Evolutionary conservation across 1,139 yeast genomes (phyloP).

Genomic region (Geotrichum restrictum): DNA sequence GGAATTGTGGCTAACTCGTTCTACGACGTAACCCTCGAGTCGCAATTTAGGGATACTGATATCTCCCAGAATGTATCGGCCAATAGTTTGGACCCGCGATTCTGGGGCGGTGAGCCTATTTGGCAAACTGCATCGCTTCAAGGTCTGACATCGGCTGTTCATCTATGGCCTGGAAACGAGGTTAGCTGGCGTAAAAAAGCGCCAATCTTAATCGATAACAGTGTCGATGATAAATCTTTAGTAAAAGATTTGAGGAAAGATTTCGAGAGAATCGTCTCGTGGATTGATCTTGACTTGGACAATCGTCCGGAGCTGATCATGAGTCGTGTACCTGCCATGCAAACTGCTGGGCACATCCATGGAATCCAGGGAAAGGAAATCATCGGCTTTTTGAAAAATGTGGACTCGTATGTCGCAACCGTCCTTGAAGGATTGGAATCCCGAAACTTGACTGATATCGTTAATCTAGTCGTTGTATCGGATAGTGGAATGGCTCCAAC

Average conservation of each 20-base stretch:
- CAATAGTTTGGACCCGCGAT: conserved; percentile 54
- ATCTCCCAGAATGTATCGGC: conserved; percentile 55
- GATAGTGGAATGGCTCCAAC: conserved; percentile 96
- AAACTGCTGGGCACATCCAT: conserved; percentile 63
- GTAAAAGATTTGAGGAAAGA: conserved; percentile 46
- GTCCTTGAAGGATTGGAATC: conserved; percentile 47
- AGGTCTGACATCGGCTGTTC: conserved; percentile 68
- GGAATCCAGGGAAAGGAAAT: conserved; percentile 65
- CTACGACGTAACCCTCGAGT: conserved; percentile 54
- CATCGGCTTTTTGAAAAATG: conserved; percentile 52
- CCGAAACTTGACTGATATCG: conserved; percentile 59
- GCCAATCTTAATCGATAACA: conserved; percentile 52
- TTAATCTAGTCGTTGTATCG: conserved; percentile 72
- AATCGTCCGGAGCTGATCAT: conserved; percentile 73
- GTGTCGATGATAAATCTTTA: conserved; percentile 55
- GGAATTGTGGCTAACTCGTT: conserved; percentile 86
- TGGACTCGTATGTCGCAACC: conserved; percentile 59
- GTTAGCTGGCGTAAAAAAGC: conserved; percentile 47
- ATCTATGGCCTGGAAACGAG: conserved; percentile 96
- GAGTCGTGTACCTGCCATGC: conserved; percentile 77
- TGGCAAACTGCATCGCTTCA: conserved; percentile 73
- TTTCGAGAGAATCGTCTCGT: conserved; percentile 51
- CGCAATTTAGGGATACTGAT: conserved; percentile 45
- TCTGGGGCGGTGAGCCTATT: conserved; percentile 91
- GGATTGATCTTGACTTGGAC: conserved; percentile 57